These are phyloP conservation scores for Mycena maculata DNA, from an alignment of 768 basidiomycete species.

Conservation along the genomic window DNA sequence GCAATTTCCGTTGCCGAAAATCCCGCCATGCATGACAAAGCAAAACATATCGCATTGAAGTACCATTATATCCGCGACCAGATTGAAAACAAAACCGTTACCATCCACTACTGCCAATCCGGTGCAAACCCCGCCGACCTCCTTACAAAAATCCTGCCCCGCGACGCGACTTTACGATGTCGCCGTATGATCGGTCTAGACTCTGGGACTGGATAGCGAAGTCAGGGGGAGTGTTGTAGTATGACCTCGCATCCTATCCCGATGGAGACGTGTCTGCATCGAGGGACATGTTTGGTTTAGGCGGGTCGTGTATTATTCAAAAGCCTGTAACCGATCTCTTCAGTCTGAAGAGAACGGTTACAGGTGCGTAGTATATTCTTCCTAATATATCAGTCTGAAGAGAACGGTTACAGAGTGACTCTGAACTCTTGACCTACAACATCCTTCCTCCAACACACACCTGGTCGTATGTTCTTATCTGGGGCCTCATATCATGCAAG, in stretches of 20 bases:
- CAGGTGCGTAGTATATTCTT: not conserved
- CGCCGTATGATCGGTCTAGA: constrained; percentile 1
- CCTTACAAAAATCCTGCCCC: not conserved
- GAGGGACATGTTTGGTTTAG: not conserved
- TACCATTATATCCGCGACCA: not conserved
- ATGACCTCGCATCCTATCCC: not conserved
- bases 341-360: not conserved
- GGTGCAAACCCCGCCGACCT: not conserved
- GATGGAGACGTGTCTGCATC: not conserved
- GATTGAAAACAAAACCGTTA: not conserved
- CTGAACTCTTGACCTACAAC: constrained; percentile 9
- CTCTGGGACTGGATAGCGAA: not conserved
- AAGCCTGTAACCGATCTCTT: constrained; percentile 1
- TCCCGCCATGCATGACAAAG: not conserved
- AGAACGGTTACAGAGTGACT: not conserved
- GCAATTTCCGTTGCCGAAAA: not conserved
- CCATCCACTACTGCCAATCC: not conserved
- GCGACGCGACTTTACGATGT: not conserved
- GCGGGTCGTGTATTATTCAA: not conserved
- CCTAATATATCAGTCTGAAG: not conserved
- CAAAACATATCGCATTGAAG: not conserved
- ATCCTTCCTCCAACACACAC: no score
- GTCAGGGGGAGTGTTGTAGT: constrained; percentile 2
- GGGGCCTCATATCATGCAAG: no score
- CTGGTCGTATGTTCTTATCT: no score